A percentile compares a stretch with the other conserved stretches of the same genome.
phyloP scores from a whole-genome alignment of 78 protist genomes.

The Isochrysis galbana region DNA sequence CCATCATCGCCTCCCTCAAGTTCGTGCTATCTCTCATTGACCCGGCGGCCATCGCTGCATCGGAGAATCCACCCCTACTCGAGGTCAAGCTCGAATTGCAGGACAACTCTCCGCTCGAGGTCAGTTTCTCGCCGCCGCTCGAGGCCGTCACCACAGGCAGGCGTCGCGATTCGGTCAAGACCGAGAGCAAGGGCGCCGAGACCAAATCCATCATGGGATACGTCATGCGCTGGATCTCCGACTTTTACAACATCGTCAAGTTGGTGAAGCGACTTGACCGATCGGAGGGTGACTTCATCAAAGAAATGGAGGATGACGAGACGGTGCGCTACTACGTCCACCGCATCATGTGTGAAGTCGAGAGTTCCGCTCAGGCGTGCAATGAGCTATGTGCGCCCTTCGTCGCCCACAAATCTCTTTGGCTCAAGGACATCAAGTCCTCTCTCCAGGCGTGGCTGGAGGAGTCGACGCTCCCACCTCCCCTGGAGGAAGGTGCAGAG shows the following conservation, averaged over 20 bases:
- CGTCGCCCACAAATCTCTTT: constrained; percentile 18
- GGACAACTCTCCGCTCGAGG: background rate
- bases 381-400: background rate
- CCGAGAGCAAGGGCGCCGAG: constrained; percentile 9
- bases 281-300: constrained; percentile 47
- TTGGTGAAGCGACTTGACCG: constrained; percentile 53
- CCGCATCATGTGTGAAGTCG: background rate
- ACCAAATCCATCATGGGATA: background rate
- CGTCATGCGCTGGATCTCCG: background rate
- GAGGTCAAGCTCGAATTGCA: background rate
- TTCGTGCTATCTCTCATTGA: constrained; percentile 49
- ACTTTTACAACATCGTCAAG: constrained; percentile 11
- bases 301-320: constrained; percentile 28
- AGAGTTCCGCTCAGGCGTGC: background rate
- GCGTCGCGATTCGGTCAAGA: constrained; percentile 2
- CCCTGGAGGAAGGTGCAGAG: too few relatives aligned
- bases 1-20: constrained; percentile 35
- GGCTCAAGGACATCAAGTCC: constrained; percentile 35
- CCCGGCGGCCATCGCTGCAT: background rate
- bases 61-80: background rate
- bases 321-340: constrained; percentile 1
- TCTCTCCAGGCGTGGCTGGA: constrained; percentile 43
- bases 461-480: too few relatives aligned
- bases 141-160: too few relatives aligned
- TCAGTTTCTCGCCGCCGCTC: background rate